phyloP scores from a whole-genome alignment of 2,329 filamentous ascomycete species.

The Pseudofabraea citricarpa region DNA sequence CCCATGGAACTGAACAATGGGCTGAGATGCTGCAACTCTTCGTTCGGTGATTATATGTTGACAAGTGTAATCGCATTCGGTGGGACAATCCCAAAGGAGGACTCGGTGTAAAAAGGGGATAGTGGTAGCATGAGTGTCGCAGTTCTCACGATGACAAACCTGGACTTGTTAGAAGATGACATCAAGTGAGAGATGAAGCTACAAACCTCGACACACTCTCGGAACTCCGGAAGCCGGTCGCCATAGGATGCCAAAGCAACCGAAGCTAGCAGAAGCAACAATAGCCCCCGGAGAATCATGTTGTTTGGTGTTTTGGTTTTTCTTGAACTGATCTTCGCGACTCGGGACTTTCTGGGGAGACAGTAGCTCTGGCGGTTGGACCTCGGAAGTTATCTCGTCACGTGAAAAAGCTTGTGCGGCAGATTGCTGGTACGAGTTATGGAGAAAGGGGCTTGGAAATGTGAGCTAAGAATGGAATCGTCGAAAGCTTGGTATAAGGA shows the following conservation, averaged over 20 bases:
- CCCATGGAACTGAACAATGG: constrained; percentile 88
- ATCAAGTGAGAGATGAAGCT: constrained; percentile 3
- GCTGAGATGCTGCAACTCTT: constrained; percentile 61
- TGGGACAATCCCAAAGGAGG: constrained; percentile 85
- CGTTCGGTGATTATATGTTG: constrained; percentile 82
- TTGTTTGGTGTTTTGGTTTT: not conserved
- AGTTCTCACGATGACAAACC: constrained; percentile 80
- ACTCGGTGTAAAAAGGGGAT: constrained; percentile 71
- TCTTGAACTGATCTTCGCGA: not conserved
- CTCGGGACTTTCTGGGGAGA: not conserved
- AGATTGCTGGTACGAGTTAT: too few relatives aligned
- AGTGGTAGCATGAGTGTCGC: constrained; percentile 51
- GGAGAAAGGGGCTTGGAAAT: too few relatives aligned
- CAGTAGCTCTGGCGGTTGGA: not conserved
- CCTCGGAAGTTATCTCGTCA: not conserved
- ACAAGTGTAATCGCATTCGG: constrained; percentile 97
- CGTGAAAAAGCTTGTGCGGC: not conserved
- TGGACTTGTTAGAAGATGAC: constrained; percentile 31
- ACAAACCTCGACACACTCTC: constrained; percentile 73
- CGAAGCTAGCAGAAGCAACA: constrained; percentile 7
- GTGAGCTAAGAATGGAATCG: not conserved
- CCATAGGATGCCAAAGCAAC: constrained; percentile 68
- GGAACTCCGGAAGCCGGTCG: constrained; percentile 83
- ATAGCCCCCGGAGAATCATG: constrained; percentile 16
- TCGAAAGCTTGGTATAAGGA: too few relatives aligned